Base-by-base conservation (phyloP, 2,329 filamentous ascomycete genomes). In the Apiospora pterosperma region DNA sequence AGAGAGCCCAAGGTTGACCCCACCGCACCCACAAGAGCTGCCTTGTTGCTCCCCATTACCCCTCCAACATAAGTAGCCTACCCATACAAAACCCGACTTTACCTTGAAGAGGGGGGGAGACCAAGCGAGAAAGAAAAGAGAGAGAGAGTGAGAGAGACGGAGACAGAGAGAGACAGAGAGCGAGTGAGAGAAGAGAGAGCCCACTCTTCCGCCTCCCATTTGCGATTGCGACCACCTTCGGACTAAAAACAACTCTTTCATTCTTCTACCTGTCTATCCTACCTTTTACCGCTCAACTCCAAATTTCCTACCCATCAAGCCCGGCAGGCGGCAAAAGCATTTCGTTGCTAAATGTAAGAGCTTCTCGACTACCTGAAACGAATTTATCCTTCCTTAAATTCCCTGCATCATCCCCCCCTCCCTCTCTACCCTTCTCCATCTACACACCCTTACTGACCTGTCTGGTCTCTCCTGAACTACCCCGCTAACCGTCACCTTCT, bases 381-480 rank as follows among this genome's bases (percentile, higher is more conserved):
- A 55, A 21, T 55, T 55, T n/a, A 19, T 2, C 28, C 48, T 31
- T 34, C 7, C 48, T 19, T 16, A n/a, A 55, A 11, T 34, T n/a
- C 19, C 48, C 5, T 52, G 19, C 48, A 55, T 8, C 48, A 34
- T 62, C 69, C 69, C 69, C 65, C 71, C 64, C 67, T 68, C 68
- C 48, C 52, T 63, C 48, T 59, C 63, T 62, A 19, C 66, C 60
- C 61, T 70, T 28, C 28, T 23, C 12, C 41, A 11, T 42, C 41
- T n/a, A n/a, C n/a, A n/a, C 41, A 42, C 41, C 8, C n/a, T 19
- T 31, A 8, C 28, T 34, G 16, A 28, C 16, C 48, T 55, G 48
- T 34, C 38, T 41, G 38, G 11, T 41, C 21, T 36, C 58, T 60
- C 58, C 58, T 39, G 34, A 39, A 62, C 60, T 62, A 62, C 60